Percentiles rank a stretch among this genome's conserved stretches.
Evolutionary conservation across 768 basidiomycete species (phyloP).

Genomic region (Xerocomellus chrysenteron): DNA sequence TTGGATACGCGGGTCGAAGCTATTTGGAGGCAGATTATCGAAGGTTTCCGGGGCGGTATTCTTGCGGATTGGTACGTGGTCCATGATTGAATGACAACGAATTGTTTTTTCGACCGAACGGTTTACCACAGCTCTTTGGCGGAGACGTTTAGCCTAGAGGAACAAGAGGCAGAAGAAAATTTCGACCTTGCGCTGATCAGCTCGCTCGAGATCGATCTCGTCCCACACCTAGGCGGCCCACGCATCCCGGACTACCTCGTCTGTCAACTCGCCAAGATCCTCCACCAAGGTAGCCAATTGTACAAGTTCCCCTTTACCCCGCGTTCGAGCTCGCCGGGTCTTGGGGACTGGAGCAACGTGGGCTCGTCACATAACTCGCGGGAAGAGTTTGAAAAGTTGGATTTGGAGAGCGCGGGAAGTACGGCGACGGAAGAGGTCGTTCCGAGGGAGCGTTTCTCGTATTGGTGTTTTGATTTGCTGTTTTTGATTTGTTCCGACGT

Average conservation of each 20-base stretch:
- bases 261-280: slow-evolving; percentile 61
- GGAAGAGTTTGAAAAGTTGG: slow-evolving; percentile 38
- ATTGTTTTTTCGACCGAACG: background rate
- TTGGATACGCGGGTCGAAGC: slow-evolving; percentile 67
- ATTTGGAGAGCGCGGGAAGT: slow-evolving; percentile 49
- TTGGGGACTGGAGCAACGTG: slow-evolving; percentile 4
- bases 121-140: slow-evolving; percentile 47
- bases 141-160: slow-evolving; percentile 56
- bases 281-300: slow-evolving; percentile 71
- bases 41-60: slow-evolving; percentile 79
- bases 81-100: background rate
- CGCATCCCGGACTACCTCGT: slow-evolving; percentile 74
- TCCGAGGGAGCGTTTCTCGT: slow-evolving; percentile 83
- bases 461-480: slow-evolving; percentile 89
- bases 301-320: slow-evolving; percentile 36
- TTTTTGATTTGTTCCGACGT: slow-evolving; percentile 76
- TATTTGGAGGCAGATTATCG: slow-evolving; percentile 83
- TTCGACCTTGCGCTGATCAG: slow-evolving; percentile 82
- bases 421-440: slow-evolving; percentile 56
- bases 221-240: slow-evolving; percentile 68
- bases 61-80: slow-evolving; percentile 75
- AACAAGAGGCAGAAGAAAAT: slow-evolving; percentile 76
- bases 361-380: slow-evolving; percentile 13
- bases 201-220: slow-evolving; percentile 75
- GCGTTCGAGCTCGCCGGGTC: slow-evolving; percentile 10